These are phyloP conservation scores for Microbotryum intermedium DNA, from an alignment of 1,284 basidiomycete genomes.

Conservation along the genomic window DNA sequence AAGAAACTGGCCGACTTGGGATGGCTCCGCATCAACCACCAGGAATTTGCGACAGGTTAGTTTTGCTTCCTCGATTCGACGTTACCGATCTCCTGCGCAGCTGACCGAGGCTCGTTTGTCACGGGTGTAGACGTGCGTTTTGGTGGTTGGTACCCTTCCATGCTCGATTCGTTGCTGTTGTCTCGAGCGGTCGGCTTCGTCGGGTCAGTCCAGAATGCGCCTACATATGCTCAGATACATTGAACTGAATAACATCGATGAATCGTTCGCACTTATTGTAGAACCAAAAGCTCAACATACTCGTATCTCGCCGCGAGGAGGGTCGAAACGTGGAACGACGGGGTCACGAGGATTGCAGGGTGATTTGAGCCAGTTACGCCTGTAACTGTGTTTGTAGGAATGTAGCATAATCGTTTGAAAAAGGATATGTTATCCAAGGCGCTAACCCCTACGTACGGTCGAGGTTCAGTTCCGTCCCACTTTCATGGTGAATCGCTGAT, in stretches of 20 bases:
- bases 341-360: conserved; percentile 15
- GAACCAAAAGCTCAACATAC: conserved; percentile 5
- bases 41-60: conserved; percentile 1
- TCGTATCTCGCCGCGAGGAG: conserved; percentile 16
- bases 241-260: conserved; percentile 6
- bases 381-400: too few species aligned
- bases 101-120: neutral
- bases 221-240: neutral
- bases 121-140: conserved; percentile 2
- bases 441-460: too few species aligned
- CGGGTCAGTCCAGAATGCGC: conserved; percentile 7
- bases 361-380: neutral
- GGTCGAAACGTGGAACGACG: conserved; percentile 23
- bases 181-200: conserved; percentile 20
- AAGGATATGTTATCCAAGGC: too few species aligned
- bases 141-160: conserved; percentile 20
- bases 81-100: too few species aligned
- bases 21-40: conserved; percentile 19
- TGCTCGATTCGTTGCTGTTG: conserved; percentile 17
- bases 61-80: neutral
- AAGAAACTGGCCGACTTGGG: conserved; percentile 14
- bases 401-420: too few species aligned
- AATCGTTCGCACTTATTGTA: neutral
- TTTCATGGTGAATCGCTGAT: too few species aligned
- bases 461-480: too few species aligned